phyloP scores from a whole-genome alignment of 108 stramenopile species.

The Hondaea fermentalgiana region DNA sequence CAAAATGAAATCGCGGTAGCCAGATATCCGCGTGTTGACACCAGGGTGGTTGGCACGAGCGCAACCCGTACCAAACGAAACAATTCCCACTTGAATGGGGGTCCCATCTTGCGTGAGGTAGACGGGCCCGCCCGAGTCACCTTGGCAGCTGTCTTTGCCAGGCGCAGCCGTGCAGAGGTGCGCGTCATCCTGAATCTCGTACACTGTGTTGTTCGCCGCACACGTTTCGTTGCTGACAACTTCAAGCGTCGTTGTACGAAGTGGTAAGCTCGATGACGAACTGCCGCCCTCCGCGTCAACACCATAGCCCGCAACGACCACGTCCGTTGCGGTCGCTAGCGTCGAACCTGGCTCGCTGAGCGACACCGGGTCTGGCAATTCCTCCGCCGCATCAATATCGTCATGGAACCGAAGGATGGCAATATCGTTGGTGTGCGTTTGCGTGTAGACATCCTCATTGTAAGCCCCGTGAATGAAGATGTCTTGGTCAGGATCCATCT shows the following conservation, averaged over 20 bases:
- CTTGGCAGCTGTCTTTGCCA: neutral
- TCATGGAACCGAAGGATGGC: neutral
- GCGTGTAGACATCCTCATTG: neutral
- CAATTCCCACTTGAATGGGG: neutral
- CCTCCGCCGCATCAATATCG: neutral
- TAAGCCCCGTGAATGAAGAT: neutral
- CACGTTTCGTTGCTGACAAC: neutral
- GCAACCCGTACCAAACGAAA: neutral
- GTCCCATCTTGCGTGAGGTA: neutral
- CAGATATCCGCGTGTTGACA: neutral
- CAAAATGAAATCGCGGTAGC: neutral
- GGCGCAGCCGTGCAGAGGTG: neutral
- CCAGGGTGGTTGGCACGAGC: neutral
- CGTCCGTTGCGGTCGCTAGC: neutral
- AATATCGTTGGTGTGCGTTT: neutral
- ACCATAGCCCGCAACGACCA: neutral
- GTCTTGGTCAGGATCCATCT: neutral
- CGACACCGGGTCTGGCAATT: neutral
- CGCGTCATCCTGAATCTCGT: neutral
- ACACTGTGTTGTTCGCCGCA: neutral
- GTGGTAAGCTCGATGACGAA: neutral
- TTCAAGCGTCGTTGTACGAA: neutral
- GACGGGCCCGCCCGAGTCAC: neutral
- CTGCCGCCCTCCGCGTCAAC: neutral
- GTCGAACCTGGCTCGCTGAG: neutral